phyloP scores from a whole-genome alignment of 2,329 filamentous ascomycete genomes.

The Nigrospora osmanthi region DNA sequence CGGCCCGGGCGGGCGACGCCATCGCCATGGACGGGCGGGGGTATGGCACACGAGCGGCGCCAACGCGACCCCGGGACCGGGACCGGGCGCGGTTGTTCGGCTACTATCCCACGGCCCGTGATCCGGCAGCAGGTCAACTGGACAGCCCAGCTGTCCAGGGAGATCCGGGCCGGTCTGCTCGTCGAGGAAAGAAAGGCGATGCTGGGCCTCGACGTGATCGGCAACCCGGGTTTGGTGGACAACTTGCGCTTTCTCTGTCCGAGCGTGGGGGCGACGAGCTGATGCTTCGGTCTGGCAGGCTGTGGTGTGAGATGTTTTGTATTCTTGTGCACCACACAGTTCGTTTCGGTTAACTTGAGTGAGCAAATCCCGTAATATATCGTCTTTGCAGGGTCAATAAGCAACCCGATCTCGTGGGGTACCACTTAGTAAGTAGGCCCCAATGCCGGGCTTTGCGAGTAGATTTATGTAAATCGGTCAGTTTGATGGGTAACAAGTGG shows the following conservation, averaged over 20 bases:
- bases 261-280: neutral
- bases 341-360: too few relatives aligned
- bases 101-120: constrained; percentile 21
- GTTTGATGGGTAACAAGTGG: too few relatives aligned
- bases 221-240: constrained; percentile 8
- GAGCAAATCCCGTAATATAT: too few relatives aligned
- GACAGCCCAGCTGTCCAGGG: constrained; percentile 18
- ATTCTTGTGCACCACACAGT: too few relatives aligned
- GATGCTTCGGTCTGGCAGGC: too few relatives aligned
- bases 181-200: constrained; percentile 16
- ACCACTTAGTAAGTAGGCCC: too few relatives aligned
- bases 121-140: constrained; percentile 23
- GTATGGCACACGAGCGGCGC: constrained; percentile 24
- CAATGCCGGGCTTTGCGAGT: too few relatives aligned
- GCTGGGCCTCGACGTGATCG: constrained; percentile 13
- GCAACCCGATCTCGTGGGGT: too few relatives aligned
- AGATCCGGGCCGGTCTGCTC: constrained; percentile 15
- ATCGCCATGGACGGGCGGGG: constrained; percentile 22
- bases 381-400: too few relatives aligned
- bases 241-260: constrained; percentile 6
- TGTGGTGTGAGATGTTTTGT: too few relatives aligned
- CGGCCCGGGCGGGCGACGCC: constrained; percentile 21
- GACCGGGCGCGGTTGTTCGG: constrained; percentile 23
- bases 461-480: too few relatives aligned
- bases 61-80: constrained; percentile 20